Percentiles rank a stretch among this genome's conserved stretches.
Evolutionary conservation across 305 asterid species (phyloP).

Genomic region (Nicotiana rustica): DNA sequence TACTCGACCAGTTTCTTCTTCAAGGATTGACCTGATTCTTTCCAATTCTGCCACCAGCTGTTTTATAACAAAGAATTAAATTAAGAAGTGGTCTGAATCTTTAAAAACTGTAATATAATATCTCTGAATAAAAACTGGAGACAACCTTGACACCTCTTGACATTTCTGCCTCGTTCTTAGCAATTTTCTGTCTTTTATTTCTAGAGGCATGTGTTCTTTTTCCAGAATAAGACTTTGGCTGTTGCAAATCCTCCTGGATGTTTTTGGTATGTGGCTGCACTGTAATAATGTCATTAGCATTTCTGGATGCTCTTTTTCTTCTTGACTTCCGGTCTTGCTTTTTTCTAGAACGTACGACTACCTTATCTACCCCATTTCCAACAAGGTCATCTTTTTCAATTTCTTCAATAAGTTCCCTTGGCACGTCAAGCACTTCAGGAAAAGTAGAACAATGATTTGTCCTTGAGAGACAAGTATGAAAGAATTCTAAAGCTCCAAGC

Average conservation of each 20-base stretch:
- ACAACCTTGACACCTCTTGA: slow-evolving; percentile 86
- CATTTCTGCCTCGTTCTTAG: slow-evolving; percentile 78
- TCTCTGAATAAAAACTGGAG: slow-evolving; percentile 30
- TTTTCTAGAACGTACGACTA: slow-evolving; percentile 60
- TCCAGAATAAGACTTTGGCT: slow-evolving; percentile 39
- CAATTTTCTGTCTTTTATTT: slow-evolving; percentile 55
- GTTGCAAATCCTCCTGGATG: slow-evolving; percentile 35
- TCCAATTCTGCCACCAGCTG: slow-evolving; percentile 83
- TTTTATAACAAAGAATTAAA: slow-evolving; percentile 40
- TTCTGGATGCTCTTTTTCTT: slow-evolving; percentile 52
- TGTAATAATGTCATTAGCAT: slow-evolving; percentile 36
- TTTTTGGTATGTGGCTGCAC: slow-evolving; percentile 37
- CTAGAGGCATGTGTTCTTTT: slow-evolving; percentile 46
- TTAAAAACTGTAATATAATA: background rate
- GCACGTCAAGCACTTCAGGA: slow-evolving; percentile 42
- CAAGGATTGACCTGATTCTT: slow-evolving; percentile 57
- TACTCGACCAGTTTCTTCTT: slow-evolving; percentile 61
- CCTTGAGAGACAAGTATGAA: slow-evolving; percentile 63
- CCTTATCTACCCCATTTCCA: slow-evolving; percentile 45
- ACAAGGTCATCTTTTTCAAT: slow-evolving; percentile 37
- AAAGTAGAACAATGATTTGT: slow-evolving; percentile 47
- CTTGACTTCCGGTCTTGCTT: slow-evolving; percentile 63
- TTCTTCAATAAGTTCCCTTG: slow-evolving; percentile 52
- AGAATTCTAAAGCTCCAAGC: slow-evolving; percentile 78
- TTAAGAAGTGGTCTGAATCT: slow-evolving; percentile 36